Evolutionary conservation across 2,329 filamentous ascomycete species (phyloP).

Genomic region (Chaetomiaceae sp.): DNA sequence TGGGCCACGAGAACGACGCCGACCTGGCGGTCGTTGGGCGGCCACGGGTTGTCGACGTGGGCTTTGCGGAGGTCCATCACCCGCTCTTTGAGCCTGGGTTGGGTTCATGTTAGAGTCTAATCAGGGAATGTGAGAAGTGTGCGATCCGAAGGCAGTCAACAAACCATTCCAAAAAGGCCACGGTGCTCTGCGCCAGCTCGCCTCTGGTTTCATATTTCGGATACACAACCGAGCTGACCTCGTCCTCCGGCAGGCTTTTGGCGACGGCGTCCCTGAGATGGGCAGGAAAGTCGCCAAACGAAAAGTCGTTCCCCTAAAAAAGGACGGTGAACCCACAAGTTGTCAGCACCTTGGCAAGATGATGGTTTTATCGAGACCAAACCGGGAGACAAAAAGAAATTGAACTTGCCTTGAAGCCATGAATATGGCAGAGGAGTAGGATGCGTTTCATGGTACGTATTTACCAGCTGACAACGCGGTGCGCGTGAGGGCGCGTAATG

Average conservation of each 20-base stretch:
- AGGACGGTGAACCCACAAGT: background rate
- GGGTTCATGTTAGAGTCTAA: too few species aligned
- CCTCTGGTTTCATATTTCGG: constrained; percentile 70
- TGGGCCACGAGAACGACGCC: constrained; percentile 77
- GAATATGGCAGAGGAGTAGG: constrained; percentile 66
- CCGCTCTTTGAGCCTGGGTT: constrained; percentile 65
- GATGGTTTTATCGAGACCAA: too few species aligned
- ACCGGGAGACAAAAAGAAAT: background rate
- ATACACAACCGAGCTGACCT: constrained; percentile 59
- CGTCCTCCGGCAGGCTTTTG: constrained; percentile 55
- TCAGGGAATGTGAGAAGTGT: too few species aligned
- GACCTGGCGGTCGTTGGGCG: constrained; percentile 74
- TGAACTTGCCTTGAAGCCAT: constrained; percentile 41
- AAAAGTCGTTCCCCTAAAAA: constrained; percentile 59
- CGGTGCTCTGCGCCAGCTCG: constrained; percentile 51
- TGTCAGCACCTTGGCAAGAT: too few species aligned
- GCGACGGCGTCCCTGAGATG: constrained; percentile 56
- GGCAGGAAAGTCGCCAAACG: constrained; percentile 62
- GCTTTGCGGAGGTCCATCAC: constrained; percentile 74
- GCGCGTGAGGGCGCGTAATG: too few species aligned
- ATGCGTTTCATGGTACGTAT: constrained; percentile 39
- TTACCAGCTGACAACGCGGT: too few species aligned
- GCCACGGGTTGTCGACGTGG: constrained; percentile 65
- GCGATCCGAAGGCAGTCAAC: too few species aligned
- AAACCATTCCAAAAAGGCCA: constrained; percentile 45